Conservation (phyloP, 2,329 filamentous ascomycete species). For the Lachnellula hyalina region DNA sequence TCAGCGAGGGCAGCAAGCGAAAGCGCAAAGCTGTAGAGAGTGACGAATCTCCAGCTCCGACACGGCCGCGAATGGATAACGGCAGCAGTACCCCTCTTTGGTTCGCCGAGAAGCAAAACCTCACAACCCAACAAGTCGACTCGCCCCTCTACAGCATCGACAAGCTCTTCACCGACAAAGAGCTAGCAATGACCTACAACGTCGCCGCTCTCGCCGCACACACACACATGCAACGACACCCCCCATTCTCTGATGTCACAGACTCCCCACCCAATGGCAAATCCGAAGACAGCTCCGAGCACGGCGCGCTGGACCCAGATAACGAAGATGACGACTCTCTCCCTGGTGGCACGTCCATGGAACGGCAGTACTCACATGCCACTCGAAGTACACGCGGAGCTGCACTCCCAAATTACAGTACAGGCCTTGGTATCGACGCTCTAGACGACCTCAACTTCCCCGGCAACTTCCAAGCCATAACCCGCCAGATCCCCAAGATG, state of each 20-base stretch:
- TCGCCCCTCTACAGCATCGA: constrained; percentile 59
- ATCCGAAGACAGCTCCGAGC: constrained; percentile 35
- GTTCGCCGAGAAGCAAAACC: constrained; percentile 53
- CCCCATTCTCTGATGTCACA: constrained; percentile 20
- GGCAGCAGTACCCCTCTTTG: constrained; percentile 56
- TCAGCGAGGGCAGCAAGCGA: constrained; percentile 54
- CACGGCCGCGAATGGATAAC: constrained; percentile 48
- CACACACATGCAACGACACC: constrained; percentile 54
- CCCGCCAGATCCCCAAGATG: constrained; percentile 27
- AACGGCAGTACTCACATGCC: constrained; percentile 58
- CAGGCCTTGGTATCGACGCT: constrained; percentile 54
- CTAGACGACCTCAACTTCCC: constrained; percentile 55
- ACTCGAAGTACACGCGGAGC: constrained; percentile 55
- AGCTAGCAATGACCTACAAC: constrained; percentile 62
- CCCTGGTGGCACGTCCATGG: constrained; percentile 51
- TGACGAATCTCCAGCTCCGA: constrained; percentile 57
- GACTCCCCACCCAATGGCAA: constrained; percentile 40
- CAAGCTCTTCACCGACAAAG: constrained; percentile 66
- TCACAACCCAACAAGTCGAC: constrained; percentile 46
- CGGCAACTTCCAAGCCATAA: constrained; percentile 42
- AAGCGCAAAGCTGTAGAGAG: constrained; percentile 57
- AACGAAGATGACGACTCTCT: constrained; percentile 44
- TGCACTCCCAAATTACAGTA: constrained; percentile 43
- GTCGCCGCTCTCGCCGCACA: constrained; percentile 56
- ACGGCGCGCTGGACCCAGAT: constrained; percentile 45